Base-by-base conservation (phyloP, 2,329 filamentous ascomycete genomes). In the Neophaeococcomyces mojaviensis region DNA sequence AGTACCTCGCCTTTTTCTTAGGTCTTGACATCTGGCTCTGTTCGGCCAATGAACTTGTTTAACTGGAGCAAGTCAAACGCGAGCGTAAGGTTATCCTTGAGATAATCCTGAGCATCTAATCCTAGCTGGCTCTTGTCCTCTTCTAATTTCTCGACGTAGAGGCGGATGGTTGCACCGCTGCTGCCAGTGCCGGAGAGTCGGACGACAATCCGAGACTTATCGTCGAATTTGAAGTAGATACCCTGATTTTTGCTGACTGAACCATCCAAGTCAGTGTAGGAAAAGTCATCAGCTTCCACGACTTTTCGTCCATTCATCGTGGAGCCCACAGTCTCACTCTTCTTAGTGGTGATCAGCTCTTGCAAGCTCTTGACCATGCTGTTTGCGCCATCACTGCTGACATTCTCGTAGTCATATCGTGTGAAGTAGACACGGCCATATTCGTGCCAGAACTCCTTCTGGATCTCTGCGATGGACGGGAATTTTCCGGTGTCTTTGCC, bases 351-450 rank as follows among this genome's bases (percentile, higher is more conserved):
- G 59, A 96, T 86, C 55, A 94, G 77, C 54, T 83, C 81, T 59
- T 82, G 77, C 61, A 98, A 76, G 60, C 87, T 82, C 47, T 79
- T 82, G 37, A 95, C 84, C 49, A 98, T 82, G 72, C 94, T 90
- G 72, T 85, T 86, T 53, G 92, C 92, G 33, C 86, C 89, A 7
- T 90, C 88, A 38, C 82, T 84, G 71, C 95, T 88, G 55, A 94
- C 88, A 58, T 94, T 80, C 71, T 98, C 92, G 70, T 95, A 98
- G 70, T 98, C 92, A 70, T 97, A 97, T 54, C 92, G 87, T 35
- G 92, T 98, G 78, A 98, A 98, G 77, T 97, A 98, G 26, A 89
- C 96, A 49, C 92, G 88, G 61, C 92, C 92, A 67, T 98, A 98
- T 47, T 81, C 86, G 61, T 79, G 78, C 92, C 92, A 98, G 79